Evolutionary conservation across 371 early-diverging fungal species (phyloP).

Genomic region (Dichotomocladium elegans): DNA sequence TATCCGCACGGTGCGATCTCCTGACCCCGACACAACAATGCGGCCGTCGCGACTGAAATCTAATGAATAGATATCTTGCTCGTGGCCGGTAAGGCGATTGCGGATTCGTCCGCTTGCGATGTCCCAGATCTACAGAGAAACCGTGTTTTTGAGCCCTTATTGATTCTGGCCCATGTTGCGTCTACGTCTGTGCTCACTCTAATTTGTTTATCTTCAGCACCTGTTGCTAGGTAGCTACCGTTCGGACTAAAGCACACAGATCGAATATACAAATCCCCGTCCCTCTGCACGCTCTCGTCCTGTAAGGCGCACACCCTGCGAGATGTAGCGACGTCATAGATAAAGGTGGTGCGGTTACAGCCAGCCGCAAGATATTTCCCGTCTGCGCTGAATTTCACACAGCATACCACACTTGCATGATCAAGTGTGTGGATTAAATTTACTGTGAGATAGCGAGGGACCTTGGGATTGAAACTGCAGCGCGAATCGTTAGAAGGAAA

Average conservation of each 20-base stretch:
- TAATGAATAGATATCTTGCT: slow-evolving; percentile 95
- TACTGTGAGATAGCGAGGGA: slow-evolving; percentile 65
- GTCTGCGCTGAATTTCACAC: slow-evolving; percentile 89
- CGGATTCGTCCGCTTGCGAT: slow-evolving; percentile 67
- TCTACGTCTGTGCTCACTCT: too few species aligned
- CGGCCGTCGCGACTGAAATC: slow-evolving; percentile 94
- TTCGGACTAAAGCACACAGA: slow-evolving; percentile 97
- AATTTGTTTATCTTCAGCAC: slow-evolving; percentile 95
- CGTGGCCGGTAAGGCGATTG: slow-evolving; percentile 81
- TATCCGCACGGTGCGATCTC: slow-evolving; percentile 88
- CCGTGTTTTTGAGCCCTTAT: not conserved
- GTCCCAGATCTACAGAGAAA: slow-evolving; percentile 65
- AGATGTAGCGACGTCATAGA: slow-evolving; percentile 78
- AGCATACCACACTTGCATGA: slow-evolving; percentile 89
- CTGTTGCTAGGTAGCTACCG: slow-evolving; percentile 88
- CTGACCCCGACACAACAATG: slow-evolving; percentile 90
- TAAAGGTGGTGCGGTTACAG: slow-evolving; percentile 83
- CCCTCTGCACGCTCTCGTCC: slow-evolving; percentile 72
- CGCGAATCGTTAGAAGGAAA: not conserved
- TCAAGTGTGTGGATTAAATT: slow-evolving; percentile 81
- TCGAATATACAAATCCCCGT: slow-evolving; percentile 89
- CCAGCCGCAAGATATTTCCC: slow-evolving; percentile 91
- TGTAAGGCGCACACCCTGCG: slow-evolving; percentile 64
- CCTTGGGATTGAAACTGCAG: slow-evolving; percentile 65
- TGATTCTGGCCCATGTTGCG: too few species aligned